Conservation (phyloP, 371 early-diverging fungal species). For the Mucor sp. region DNA sequence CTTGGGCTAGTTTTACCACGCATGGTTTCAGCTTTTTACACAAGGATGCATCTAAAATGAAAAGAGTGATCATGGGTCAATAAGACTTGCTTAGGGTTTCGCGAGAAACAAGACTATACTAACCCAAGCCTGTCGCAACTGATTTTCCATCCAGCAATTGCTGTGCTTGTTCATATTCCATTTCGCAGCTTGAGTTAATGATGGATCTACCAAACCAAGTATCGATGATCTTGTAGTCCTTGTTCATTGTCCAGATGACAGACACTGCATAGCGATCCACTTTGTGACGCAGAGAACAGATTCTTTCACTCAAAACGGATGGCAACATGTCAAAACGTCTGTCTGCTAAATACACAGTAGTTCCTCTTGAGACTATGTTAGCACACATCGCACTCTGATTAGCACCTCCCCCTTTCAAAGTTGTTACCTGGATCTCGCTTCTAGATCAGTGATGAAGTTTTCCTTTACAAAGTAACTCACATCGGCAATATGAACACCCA, state of each 20-base stretch:
- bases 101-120: not conserved
- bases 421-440: conserved; percentile 74
- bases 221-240: conserved; percentile 45
- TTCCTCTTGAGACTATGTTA: conserved; percentile 61
- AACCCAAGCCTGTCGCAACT: conserved; percentile 52
- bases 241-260: conserved; percentile 71
- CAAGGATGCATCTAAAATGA: conserved; percentile 35
- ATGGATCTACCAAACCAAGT: conserved; percentile 83
- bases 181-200: conserved; percentile 80
- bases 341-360: conserved; percentile 94
- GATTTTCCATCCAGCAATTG: conserved; percentile 70
- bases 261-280: conserved; percentile 85
- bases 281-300: conserved; percentile 84
- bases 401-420: not conserved
- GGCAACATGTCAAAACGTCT: conserved; percentile 98
- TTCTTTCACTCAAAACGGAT: conserved; percentile 85
- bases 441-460: conserved; percentile 81
- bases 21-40: conserved; percentile 52
- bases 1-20: conserved; percentile 55
- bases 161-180: conserved; percentile 96
- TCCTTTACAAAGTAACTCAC: conserved; percentile 90
- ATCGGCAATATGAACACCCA: conserved; percentile 98
- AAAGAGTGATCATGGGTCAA: not conserved
- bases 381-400: not conserved
- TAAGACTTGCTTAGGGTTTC: not conserved